Evolutionary conservation across 805 yeast genomes (phyloP).

Genomic region (Isabelozyma gotoi): DNA sequence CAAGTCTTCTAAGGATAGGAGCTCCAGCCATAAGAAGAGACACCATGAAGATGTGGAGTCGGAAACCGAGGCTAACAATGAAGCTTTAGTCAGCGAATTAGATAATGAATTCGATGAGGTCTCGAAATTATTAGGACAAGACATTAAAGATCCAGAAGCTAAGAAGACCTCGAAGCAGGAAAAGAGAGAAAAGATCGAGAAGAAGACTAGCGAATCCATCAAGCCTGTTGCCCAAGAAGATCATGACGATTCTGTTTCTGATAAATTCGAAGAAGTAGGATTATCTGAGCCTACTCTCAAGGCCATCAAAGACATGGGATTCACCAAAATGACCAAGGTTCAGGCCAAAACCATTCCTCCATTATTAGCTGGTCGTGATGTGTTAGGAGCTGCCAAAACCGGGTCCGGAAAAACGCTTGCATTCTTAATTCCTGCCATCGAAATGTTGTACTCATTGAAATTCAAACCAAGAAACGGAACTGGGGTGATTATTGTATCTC

Average conservation of each 20-base stretch:
- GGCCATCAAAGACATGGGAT: conserved; percentile 87
- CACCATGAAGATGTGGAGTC: conserved; percentile 25
- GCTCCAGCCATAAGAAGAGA: conserved; percentile 14
- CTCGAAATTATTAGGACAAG: conserved; percentile 49
- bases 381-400: conserved; percentile 98
- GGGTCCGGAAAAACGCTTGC: conserved; percentile 99
- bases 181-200: conserved; percentile 17
- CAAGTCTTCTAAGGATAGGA: not conserved
- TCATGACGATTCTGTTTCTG: conserved; percentile 28
- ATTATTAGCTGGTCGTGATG: conserved; percentile 92
- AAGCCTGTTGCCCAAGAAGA: conserved; percentile 29
- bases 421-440: conserved; percentile 93
- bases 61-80: conserved; percentile 34
- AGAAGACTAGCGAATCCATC: conserved; percentile 22
- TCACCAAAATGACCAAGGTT: conserved; percentile 87
- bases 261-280: conserved; percentile 42
- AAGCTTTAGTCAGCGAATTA: conserved; percentile 49
- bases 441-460: conserved; percentile 81
- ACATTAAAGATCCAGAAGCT: conserved; percentile 42
- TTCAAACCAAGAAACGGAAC: conserved; percentile 98
- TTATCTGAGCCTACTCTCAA: conserved; percentile 80
- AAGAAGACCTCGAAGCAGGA: conserved; percentile 20
- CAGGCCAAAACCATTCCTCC: conserved; percentile 98
- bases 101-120: conserved; percentile 61
- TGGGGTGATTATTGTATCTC: conserved; percentile 93